These are phyloP conservation scores for Phytomonas francai DNA, from an alignment of 208 protist genomes.

Conservation along the genomic window DNA sequence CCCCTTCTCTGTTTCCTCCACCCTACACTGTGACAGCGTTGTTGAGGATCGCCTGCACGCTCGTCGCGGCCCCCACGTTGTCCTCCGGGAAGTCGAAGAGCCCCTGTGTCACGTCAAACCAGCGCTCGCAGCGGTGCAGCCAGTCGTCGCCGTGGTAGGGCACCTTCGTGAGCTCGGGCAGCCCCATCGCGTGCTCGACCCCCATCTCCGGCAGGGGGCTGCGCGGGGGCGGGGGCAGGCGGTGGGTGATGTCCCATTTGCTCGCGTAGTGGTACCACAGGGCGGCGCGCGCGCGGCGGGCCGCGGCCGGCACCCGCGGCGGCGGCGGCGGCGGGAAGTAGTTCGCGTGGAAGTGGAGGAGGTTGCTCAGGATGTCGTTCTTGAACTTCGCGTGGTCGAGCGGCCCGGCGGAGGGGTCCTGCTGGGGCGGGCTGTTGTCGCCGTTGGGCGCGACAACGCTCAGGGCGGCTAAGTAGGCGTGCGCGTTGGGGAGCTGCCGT, in stretches of 20 bases:
- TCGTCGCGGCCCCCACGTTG: conserved; percentile 26
- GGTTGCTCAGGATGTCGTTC: conserved; percentile 59
- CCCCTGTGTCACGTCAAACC: conserved; percentile 50
- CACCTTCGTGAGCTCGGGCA: conserved; percentile 40
- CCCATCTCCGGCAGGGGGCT: conserved; percentile 71
- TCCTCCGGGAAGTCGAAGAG: conserved; percentile 68
- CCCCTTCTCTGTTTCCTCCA: too few species aligned
- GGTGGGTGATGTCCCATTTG: conserved; percentile 80
- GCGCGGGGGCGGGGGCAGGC: conserved; percentile 66
- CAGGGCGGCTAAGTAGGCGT: not conserved
- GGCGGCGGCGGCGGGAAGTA: conserved; percentile 70
- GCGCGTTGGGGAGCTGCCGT: conserved; percentile 7
- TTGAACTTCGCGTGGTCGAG: conserved; percentile 28
- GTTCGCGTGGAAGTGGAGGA: conserved; percentile 75
- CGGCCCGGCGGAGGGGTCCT: not conserved
- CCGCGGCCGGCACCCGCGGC: conserved; percentile 30
- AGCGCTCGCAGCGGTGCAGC: conserved; percentile 54
- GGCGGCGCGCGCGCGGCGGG: conserved; percentile 38
- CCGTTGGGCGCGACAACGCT: not conserved
- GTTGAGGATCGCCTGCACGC: conserved; percentile 19
- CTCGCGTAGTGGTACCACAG: conserved; percentile 75
- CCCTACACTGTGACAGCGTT: too few species aligned
- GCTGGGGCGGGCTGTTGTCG: not conserved
- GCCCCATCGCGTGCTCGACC: conserved; percentile 38
- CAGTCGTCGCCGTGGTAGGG: conserved; percentile 68